Conservation (phyloP, 2,329 filamentous ascomycete genomes). For the Acephala macrosclerotiorum region DNA sequence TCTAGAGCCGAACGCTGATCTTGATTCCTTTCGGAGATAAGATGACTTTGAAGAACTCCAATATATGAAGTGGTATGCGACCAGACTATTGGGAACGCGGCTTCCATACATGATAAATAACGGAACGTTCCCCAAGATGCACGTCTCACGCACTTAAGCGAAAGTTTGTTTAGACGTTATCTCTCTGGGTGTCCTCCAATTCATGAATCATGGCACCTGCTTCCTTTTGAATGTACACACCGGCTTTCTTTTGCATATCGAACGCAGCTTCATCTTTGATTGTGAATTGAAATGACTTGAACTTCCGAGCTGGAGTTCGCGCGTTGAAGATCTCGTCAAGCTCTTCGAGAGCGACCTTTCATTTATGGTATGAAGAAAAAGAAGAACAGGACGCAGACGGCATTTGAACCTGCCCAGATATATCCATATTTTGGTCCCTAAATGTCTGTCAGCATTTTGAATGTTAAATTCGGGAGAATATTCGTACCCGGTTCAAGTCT, state of each 20-base stretch:
- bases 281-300: conserved; percentile 23
- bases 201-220: conserved; percentile 11
- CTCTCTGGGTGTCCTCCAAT: neutral
- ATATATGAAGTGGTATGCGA: neutral
- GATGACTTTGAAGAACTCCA: neutral
- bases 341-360: conserved; percentile 48
- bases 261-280: conserved; percentile 28
- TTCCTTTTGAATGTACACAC: conserved; percentile 24
- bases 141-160: too few species aligned
- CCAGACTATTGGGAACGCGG: neutral
- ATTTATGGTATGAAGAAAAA: conserved; percentile 49
- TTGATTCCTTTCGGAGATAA: neutral
- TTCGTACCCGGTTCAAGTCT: conserved; percentile 45
- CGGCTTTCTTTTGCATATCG: conserved; percentile 22
- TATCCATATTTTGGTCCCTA: conserved; percentile 48
- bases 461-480: conserved; percentile 27
- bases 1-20: neutral
- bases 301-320: conserved; percentile 23
- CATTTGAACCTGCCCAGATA: conserved; percentile 48
- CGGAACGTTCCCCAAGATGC: neutral
- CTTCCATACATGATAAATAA: neutral
- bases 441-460: conserved; percentile 32
- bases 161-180: neutral
- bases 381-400: conserved; percentile 45
- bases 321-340: conserved; percentile 48